These are phyloP conservation scores for Pittosporum tobira DNA, from an alignment of 129 eudicot genomes.

Conservation along the genomic window DNA sequence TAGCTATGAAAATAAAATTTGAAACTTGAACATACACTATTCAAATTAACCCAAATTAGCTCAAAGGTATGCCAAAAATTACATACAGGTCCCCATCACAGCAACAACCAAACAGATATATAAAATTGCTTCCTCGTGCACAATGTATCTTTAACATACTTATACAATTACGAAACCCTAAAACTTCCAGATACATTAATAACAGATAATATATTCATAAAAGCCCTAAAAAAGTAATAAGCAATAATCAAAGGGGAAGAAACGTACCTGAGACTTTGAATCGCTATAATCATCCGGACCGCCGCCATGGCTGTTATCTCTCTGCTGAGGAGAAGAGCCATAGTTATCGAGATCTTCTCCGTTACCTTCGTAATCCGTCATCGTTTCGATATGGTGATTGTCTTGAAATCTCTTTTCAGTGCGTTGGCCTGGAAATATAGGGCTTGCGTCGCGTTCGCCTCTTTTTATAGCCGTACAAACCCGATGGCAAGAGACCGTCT, in stretches of 20 bases:
- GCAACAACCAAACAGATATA: not conserved
- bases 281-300: slow-evolving; percentile 41
- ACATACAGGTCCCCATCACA: not conserved
- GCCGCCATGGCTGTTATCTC: slow-evolving; percentile 28
- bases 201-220: too few relatives aligned
- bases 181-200: too few relatives aligned
- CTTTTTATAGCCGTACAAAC: too few relatives aligned
- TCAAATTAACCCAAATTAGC: not conserved
- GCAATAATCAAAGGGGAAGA: too few relatives aligned
- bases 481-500: too few relatives aligned
- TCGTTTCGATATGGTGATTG: too few relatives aligned
- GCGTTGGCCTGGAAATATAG: not conserved
- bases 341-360: slow-evolving; percentile 41
- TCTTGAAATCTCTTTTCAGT: not conserved
- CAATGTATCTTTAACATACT: not conserved
- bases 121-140: not conserved
- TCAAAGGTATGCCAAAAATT: too few relatives aligned
- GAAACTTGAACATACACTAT: not conserved
- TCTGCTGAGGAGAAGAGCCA: slow-evolving; percentile 40
- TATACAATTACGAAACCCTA: too few relatives aligned
- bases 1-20: not conserved
- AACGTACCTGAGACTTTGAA: slow-evolving; percentile 50
- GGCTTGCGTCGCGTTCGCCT: not conserved
- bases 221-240: not conserved
- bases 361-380: slow-evolving; percentile 55